Conservation (phyloP, 345 rosid species). For the thale cress (Arabidopsis thaliana) region DNA sequence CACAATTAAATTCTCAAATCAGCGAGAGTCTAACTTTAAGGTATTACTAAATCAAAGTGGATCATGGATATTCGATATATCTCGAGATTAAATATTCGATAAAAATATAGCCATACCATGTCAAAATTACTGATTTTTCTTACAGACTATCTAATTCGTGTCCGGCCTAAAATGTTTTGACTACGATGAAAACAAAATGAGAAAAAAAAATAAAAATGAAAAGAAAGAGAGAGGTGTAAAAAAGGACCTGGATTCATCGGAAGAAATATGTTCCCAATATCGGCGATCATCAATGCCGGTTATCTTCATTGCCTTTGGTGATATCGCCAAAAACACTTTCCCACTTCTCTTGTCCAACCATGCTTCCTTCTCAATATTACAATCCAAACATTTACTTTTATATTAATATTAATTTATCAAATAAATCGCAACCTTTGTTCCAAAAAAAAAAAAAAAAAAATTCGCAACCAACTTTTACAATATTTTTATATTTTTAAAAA, state of each 20-base stretch:
- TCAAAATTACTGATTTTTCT: no score
- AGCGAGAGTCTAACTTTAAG: not conserved
- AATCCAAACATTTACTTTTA: conserved; percentile 37
- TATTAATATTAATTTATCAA: conserved; percentile 2
- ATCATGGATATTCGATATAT: no score
- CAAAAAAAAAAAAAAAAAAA: no score
- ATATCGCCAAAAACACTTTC: conserved; percentile 64
- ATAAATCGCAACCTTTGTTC: not conserved
- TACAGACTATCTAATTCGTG: no score
- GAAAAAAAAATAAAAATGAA: not conserved
- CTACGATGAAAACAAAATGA: no score
- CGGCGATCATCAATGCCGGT: conserved; percentile 91
- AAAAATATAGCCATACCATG: no score
- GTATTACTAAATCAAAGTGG: not conserved
- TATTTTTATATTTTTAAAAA: not conserved
- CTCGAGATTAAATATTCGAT: no score
- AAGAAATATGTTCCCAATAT: conserved; percentile 80
- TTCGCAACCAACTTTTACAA: not conserved
- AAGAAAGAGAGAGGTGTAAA: not conserved
- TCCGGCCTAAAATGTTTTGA: no score
- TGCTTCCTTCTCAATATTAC: conserved; percentile 53
- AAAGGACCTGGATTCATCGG: conserved; percentile 83
- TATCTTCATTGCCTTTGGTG: conserved; percentile 79
- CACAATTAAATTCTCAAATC: not conserved
- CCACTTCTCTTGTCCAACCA: conserved; percentile 87